These are phyloP conservation scores for Lichtheimia corymbifera DNA, from an alignment of 371 early-diverging fungal genomes.

Conservation along the genomic window DNA sequence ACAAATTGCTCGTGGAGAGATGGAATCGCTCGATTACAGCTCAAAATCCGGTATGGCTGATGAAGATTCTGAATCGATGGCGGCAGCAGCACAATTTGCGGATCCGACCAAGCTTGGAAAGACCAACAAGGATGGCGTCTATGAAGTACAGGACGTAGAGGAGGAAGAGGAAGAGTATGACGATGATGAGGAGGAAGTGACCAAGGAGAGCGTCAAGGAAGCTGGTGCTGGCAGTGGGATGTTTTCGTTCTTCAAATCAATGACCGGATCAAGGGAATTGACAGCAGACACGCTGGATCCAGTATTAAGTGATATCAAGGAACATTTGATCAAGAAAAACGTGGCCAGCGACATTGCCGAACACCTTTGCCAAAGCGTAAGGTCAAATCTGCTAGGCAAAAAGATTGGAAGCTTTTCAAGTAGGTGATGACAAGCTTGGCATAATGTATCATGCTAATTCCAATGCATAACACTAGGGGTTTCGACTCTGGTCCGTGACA, in stretches of 20 bases:
- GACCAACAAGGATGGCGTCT: constrained; percentile 72
- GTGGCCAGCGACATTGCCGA: constrained; percentile 92
- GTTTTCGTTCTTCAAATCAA: constrained; percentile 66
- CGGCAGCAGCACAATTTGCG: constrained; percentile 56
- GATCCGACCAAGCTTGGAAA: constrained; percentile 60
- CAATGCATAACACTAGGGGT: constrained; percentile 52
- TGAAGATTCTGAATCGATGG: constrained; percentile 23
- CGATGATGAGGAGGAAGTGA: constrained; percentile 44
- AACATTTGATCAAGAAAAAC: constrained; percentile 91
- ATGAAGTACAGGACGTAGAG: constrained; percentile 80
- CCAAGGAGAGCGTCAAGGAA: constrained; percentile 16
- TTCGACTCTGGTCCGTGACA: constrained; percentile 69
- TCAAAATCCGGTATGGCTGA: constrained; percentile 31
- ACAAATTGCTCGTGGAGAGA: constrained; percentile 62
- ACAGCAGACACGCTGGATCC: constrained; percentile 70
- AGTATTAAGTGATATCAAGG: constrained; percentile 79
- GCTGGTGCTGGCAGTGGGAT: constrained; percentile 39
- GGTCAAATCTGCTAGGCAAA: constrained; percentile 75
- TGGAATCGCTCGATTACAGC: constrained; percentile 71
- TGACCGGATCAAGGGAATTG: constrained; percentile 69
- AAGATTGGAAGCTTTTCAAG: constrained; percentile 77
- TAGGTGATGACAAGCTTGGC: constrained; percentile 27
- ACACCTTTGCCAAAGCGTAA: constrained; percentile 82
- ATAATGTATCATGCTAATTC: not conserved
- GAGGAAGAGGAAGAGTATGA: constrained; percentile 51